Evolutionary conservation across 768 basidiomycete genomes (phyloP), one percentile per base, ranked within the genome.

Genomic region (Leccinum aurantiacum): DNA sequence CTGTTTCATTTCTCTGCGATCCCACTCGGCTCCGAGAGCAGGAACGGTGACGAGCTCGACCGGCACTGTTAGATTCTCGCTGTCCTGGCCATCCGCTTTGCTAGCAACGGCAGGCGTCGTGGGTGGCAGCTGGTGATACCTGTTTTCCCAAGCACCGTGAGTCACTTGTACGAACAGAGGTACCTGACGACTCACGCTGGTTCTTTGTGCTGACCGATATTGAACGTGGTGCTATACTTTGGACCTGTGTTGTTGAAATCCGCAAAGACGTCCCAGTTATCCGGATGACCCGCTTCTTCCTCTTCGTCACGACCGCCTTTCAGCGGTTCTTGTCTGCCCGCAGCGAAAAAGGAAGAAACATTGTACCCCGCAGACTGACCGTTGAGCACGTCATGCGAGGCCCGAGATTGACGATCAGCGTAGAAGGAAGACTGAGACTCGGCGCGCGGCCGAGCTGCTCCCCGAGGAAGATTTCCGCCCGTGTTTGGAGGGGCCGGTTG

Each of bases 1-100:
- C 38, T 82, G 82, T 52, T 81, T 82, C 72, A 97, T 75, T 71
- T 98, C 95, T 19, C 82, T 77, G 53, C 86, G 85, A 25, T 82
- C 82, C 95, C 95, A 98, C 76, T 98, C 95, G 0, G 95, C 78
- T 19, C 95, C 95, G 3, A 98, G 80, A 2, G 91, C 91, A 3
- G 95, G 95, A 0, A 97, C 93, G 1, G 95, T 96, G 48, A 96
- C 89, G 72, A 95, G 80, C 74, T 98, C 95, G 24, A 94, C 66
- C 57, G 17, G 74, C 54, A 47, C 64, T 68, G 49, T 71, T 69
- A 13, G 69, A 19, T 44, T 19, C 9, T 44, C 41, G 41, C 10
- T 67, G 52, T 79, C 79, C 11, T 67, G 17, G 3, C 19, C 78
- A 27, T 81, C 82, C 31, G 61, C 56, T 63, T 76, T 79, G 58